Conservation (phyloP, 1,139 yeast species). For the Pichia sp. region DNA sequence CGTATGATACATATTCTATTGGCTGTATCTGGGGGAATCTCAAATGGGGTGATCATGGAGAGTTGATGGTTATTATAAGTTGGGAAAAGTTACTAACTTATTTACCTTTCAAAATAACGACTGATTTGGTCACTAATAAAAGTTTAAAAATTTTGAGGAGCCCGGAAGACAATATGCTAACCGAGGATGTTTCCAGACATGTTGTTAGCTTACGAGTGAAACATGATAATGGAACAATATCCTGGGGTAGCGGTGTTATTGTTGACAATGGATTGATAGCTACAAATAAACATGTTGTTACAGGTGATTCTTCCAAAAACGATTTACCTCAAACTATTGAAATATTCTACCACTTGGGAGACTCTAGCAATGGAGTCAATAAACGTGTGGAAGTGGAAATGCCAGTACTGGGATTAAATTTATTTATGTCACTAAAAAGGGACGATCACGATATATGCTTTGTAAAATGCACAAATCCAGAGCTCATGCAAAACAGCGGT, state of each 20-base stretch:
- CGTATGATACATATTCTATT: constrained; percentile 19
- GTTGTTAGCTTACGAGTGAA: constrained; percentile 20
- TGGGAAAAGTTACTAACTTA: constrained; percentile 30
- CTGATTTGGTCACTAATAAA: too few relatives aligned
- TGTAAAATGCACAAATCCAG: constrained; percentile 8
- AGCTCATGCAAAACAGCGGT: not conserved
- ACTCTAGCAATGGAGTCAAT: not conserved
- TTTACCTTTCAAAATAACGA: not conserved
- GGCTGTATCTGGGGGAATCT: constrained; percentile 49
- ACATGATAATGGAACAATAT: constrained; percentile 18
- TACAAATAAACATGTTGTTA: constrained; percentile 39
- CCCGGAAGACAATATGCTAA: not conserved
- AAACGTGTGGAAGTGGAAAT: too few relatives aligned
- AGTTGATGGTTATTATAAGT: constrained; percentile 40
- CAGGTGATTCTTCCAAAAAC: constrained; percentile 11
- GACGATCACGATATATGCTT: constrained; percentile 29
- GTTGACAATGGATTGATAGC: constrained; percentile 28
- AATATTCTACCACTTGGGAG: constrained; percentile 18
- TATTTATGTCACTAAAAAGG: constrained; percentile 23
- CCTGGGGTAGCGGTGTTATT: constrained; percentile 43
- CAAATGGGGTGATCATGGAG: constrained; percentile 56
- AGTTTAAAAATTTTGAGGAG: not conserved
- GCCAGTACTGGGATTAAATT: not conserved
- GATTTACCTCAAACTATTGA: constrained; percentile 13
- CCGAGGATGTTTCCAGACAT: not conserved